Conservation (phyloP, 2,329 filamentous ascomycete species). For the Didymella arachidicola region DNA sequence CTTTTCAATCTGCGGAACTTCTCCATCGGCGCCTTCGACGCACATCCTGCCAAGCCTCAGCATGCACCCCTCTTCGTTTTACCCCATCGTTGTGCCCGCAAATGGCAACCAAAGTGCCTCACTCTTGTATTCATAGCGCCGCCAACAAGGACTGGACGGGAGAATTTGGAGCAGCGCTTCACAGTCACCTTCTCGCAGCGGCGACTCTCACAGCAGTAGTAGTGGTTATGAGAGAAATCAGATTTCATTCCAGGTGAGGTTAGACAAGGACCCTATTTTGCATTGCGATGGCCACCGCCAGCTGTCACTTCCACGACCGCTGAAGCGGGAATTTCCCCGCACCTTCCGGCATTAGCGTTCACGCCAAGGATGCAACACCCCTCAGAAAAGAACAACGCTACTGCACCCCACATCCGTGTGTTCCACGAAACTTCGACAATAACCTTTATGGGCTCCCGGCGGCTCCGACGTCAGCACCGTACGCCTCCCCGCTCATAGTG, state of each 20-base stretch:
- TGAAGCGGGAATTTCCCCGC: constrained; percentile 30
- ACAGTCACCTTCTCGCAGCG: background rate
- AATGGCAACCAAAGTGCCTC: background rate
- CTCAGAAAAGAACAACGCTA: constrained; percentile 27
- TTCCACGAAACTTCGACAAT: constrained; percentile 26
- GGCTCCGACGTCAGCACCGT: constrained; percentile 29
- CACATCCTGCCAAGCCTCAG: constrained; percentile 7
- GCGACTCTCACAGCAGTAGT: background rate
- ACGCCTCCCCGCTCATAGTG: constrained; percentile 28
- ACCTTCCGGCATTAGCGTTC: constrained; percentile 30
- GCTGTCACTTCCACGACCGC: background rate
- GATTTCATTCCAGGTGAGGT: background rate
- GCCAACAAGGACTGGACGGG: background rate
- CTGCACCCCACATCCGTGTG: constrained; percentile 48
- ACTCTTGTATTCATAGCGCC: background rate
- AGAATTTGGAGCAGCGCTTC: background rate
- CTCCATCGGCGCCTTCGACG: background rate
- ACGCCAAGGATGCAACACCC: constrained; percentile 33
- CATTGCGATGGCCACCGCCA: background rate
- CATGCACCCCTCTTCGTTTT: constrained; percentile 11
- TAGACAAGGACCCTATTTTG: background rate
- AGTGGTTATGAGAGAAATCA: background rate
- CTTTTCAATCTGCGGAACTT: constrained; percentile 1
- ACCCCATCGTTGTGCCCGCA: constrained; percentile 1
- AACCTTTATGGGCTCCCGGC: constrained; percentile 4